Base-by-base conservation (phyloP, 306 rosid genomes). In the Comarum palustre region DNA sequence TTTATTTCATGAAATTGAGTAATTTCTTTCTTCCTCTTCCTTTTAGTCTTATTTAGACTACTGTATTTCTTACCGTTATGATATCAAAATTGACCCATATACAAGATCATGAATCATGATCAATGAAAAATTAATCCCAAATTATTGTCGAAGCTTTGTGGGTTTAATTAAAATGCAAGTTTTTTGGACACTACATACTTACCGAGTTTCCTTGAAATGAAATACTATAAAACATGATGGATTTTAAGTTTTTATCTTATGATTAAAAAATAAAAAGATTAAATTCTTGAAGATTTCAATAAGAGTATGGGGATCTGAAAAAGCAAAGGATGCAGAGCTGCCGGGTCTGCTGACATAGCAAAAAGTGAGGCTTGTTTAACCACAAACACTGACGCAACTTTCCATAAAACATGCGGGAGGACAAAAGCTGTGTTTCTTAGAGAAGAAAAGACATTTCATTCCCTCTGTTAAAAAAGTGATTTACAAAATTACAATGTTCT, bases 381-480 rank as follows among this genome's bases (percentile, higher is more conserved):
- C 65, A n/a, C 36, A 24, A 41, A 22, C 69, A 39, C 69, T 64
- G 69, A 39, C 31, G 32, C 31, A 20, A 39, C 32, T 32, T 52
- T 70, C 36, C 29, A 14, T 52, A 8, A 24, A 71, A 57, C 66
- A 72, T 52, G 65, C 65, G 38, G 38, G 36, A 38, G 45, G 41
- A 55, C 65, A 71, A 54, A 71, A 71, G 65, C 75, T 55, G 75
- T 13, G 24, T 15, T 54, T 51, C 25, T 13, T 55, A 4, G 38
- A 6, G 11, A 38, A 55, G 1, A 42, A n/a, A n/a, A 29, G 68
- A 58, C 68, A 19, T 27, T 11, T 58, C 58, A 19, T 27, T 15
- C n/a, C 15, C 54, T 54, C 54, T 38, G 39, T 41, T 13, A 8
- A 72, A 8, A 72, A 72, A n/a, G 29, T 57, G 13, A 42, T 45